A percentile compares a stretch with the other conserved stretches of the same genome.
These are phyloP conservation scores for Teunomyces funiuensis DNA, from an alignment of 805 yeast genomes.

Conservation along the genomic window DNA sequence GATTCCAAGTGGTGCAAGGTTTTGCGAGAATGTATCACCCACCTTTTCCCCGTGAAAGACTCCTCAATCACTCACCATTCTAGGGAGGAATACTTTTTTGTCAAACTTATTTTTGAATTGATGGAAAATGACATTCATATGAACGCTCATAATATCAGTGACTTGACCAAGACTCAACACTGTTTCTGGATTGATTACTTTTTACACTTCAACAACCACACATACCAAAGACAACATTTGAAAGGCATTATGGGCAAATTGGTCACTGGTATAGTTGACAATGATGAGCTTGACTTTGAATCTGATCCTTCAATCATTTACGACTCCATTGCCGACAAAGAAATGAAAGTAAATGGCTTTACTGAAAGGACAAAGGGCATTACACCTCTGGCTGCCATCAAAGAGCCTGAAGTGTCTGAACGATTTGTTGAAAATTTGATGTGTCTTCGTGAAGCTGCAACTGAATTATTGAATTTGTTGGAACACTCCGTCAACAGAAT, in stretches of 20 bases:
- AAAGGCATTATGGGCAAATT: constrained; percentile 41
- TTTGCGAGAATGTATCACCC: constrained; percentile 22
- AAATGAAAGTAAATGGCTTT: constrained; percentile 34
- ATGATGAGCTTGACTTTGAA: constrained; percentile 64
- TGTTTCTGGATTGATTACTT: constrained; percentile 48
- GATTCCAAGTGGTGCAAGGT: constrained; percentile 15
- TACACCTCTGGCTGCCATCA: constrained; percentile 70
- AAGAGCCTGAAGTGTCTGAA: constrained; percentile 69
- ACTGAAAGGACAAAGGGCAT: constrained; percentile 34
- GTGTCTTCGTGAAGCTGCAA: constrained; percentile 66
- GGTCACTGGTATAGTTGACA: constrained; percentile 40
- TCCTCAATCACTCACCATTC: constrained; percentile 35
- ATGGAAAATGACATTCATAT: constrained; percentile 42
- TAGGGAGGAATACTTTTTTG: constrained; percentile 70
- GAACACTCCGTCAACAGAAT: constrained; percentile 38
- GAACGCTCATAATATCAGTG: constrained; percentile 29
- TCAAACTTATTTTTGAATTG: constrained; percentile 54
- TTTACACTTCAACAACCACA: constrained; percentile 43
- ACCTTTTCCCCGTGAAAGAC: constrained; percentile 33
- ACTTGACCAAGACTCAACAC: constrained; percentile 35
- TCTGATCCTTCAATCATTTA: constrained; percentile 72
- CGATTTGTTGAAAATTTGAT: constrained; percentile 75
- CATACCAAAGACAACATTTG: constrained; percentile 48
- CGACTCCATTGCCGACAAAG: constrained; percentile 36
- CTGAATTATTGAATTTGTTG: constrained; percentile 57